Conservation (phyloP, 768 basidiomycete genomes). For the Mrakia frigida region DNA sequence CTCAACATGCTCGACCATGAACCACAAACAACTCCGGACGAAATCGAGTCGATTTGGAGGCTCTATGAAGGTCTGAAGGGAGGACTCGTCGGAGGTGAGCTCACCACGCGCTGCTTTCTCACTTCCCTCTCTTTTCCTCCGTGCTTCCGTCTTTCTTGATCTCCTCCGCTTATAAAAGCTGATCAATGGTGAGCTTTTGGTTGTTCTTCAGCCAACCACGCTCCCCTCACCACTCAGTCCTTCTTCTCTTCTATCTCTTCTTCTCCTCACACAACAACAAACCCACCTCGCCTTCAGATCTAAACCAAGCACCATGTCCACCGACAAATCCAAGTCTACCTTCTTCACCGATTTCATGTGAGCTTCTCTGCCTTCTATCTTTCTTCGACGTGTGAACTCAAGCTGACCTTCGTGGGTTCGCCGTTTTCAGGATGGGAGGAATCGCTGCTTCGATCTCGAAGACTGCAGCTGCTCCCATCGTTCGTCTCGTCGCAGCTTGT, state of each 20-base stretch:
- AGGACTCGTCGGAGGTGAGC: not conserved
- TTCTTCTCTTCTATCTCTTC: not conserved
- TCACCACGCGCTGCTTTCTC: not conserved
- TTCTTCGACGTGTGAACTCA: not conserved
- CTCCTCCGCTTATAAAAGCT: not conserved
- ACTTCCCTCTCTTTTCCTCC: not conserved
- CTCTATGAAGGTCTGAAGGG: not conserved
- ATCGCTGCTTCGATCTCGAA: slow-evolving; percentile 66
- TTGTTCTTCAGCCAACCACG: slow-evolving; percentile 1
- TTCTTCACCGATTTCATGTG: slow-evolving; percentile 8
- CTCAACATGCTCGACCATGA: not conserved
- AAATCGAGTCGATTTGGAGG: not conserved
- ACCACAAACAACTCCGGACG: not conserved
- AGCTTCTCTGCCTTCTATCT: not conserved
- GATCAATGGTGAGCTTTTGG: not conserved
- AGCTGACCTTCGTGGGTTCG: not conserved
- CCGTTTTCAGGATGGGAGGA: not conserved
- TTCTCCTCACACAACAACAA: not conserved
- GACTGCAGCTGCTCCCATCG: slow-evolving; percentile 98
- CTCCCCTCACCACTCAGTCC: slow-evolving; percentile 11
- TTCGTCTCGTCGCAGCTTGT: too few species aligned
- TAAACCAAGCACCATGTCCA: not conserved
- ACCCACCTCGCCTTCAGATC: not conserved
- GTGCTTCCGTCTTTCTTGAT: not conserved
- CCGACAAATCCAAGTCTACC: not conserved